These are phyloP conservation scores for Aspergillus pseudoterreus DNA, from an alignment of 2,329 filamentous ascomycete genomes.

Conservation along the genomic window DNA sequence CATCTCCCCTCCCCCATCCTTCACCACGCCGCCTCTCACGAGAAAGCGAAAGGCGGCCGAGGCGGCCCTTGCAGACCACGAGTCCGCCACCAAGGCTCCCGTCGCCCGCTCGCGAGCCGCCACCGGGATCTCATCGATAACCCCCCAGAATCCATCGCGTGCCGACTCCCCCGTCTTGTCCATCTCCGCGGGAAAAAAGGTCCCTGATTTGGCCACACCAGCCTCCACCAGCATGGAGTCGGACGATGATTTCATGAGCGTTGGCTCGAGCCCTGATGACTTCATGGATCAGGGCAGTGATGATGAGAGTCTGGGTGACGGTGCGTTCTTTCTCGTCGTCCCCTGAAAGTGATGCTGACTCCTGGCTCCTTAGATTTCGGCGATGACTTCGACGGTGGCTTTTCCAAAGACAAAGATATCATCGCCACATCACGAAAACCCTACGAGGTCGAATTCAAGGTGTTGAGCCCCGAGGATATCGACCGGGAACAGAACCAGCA, in stretches of 20 bases:
- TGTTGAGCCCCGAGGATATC: slow-evolving; percentile 76
- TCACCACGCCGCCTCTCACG: slow-evolving; percentile 52
- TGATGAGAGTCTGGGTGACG: slow-evolving; percentile 53
- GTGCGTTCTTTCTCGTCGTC: slow-evolving; percentile 19
- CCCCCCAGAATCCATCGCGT: neutral
- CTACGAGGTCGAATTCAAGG: slow-evolving; percentile 81
- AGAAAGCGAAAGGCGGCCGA: slow-evolving; percentile 54
- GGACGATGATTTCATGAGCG: slow-evolving; percentile 89
- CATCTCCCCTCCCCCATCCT: slow-evolving; percentile 16
- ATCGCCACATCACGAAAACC: slow-evolving; percentile 67
- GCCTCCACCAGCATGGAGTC: slow-evolving; percentile 73
- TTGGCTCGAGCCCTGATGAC: slow-evolving; percentile 70
- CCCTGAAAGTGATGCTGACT: neutral
- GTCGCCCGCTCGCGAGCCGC: slow-evolving; percentile 21
- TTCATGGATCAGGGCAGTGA: slow-evolving; percentile 71
- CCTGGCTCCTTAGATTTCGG: slow-evolving; percentile 49
- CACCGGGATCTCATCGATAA: slow-evolving; percentile 10
- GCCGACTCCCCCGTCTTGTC: slow-evolving; percentile 3
- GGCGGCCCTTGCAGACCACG: slow-evolving; percentile 34
- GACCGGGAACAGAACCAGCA: slow-evolving; percentile 80
- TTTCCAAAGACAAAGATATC: slow-evolving; percentile 67
- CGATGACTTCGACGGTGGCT: slow-evolving; percentile 57
- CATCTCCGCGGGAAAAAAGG: slow-evolving; percentile 19
- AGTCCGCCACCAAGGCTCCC: slow-evolving; percentile 27
- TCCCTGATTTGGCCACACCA: slow-evolving; percentile 39